Conservation (phyloP, 345 rosid genomes). For the Pseudoturritis turrita region DNA sequence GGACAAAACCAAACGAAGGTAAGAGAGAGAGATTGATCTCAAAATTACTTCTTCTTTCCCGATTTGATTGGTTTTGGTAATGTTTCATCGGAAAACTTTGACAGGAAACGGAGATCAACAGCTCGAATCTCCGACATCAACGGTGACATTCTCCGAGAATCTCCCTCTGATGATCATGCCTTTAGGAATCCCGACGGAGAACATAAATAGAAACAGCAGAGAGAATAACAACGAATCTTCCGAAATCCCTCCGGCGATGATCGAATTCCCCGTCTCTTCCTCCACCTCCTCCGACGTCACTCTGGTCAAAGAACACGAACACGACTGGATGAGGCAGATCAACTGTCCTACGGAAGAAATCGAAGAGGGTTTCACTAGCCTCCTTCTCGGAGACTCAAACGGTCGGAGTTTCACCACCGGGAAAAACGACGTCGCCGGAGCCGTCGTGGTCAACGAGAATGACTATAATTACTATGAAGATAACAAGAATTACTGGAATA, state of each 20-base stretch:
- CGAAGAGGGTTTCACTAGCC: conserved; percentile 81
- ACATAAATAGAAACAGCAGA: not conserved
- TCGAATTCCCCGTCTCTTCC: conserved; percentile 49
- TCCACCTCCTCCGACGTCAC: conserved; percentile 50
- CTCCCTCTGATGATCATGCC: conserved; percentile 29
- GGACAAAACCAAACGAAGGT: conserved; percentile 40
- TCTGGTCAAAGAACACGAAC: conserved; percentile 50
- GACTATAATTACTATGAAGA: conserved; percentile 64
- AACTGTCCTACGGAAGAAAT: conserved; percentile 23
- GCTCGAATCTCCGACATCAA: conserved; percentile 86
- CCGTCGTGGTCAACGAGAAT: conserved; percentile 3
- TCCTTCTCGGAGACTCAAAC: conserved; percentile 50
- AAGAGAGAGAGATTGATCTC: not conserved
- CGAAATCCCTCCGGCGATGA: conserved; percentile 34
- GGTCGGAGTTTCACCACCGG: conserved; percentile 44
- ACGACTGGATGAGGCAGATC: conserved; percentile 50
- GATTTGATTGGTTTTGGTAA: not conserved
- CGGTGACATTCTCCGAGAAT: conserved; percentile 70
- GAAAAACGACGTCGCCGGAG: conserved; percentile 9
- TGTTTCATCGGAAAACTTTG: not conserved
- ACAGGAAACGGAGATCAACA: conserved; percentile 37
- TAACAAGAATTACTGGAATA: conserved; percentile 93
- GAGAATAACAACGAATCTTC: not conserved
- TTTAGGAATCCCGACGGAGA: conserved; percentile 22
- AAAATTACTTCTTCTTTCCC: too few relatives aligned